Base-by-base conservation (phyloP, 768 basidiomycete species). In the Collybiopsis confluens region DNA sequence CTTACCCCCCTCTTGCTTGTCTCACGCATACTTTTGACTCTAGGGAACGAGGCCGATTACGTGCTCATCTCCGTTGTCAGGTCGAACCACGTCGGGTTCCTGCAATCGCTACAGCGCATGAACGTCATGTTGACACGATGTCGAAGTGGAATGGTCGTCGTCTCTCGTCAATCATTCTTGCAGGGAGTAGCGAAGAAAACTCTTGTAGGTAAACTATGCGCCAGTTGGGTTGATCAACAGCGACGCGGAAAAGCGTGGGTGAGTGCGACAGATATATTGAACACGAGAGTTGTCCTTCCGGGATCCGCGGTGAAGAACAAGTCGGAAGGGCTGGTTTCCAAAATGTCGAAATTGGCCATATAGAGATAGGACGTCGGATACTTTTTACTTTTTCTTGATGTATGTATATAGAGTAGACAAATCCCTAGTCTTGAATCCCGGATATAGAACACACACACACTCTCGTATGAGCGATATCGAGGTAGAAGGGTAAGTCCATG, bases 41-140 rank as follows among this genome's bases (percentile, higher is more conserved):
- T 21, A 88, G 88, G 88, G 0, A 88, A 90, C 67, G 88, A 90
- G 61, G 85, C 77, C 13, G 80, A 88, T 55, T 80, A 79, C 27
- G 85, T 91, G 43, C 75, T 91, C 55, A 76, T 91, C 44, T 90
- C 89, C 6, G 58, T 88, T 15, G 88, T 88, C 4, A 76, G 88
- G 23, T 77, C 87, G 0, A 68, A 67, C 30, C 76, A 73, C 3
- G 70, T 86, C 24, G 89, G 89, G 0, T 90, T 90, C 60, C 66
- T 90, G 52, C 56, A 62, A 6, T 80, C 83, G 51, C 20, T 62
- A 26, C 72, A 83, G n/a, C 77, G 88, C 5, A 76, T 81, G 28
- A 90, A 90, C 68, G 88, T 90, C 50, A 88, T 90, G 86, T 74
- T 90, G 21, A 82, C 81, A 3, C 73, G 88, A 23, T 86, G 83